Evolutionary conservation across 805 yeast genomes (phyloP).

Genomic region (Candida silvicultrix): DNA sequence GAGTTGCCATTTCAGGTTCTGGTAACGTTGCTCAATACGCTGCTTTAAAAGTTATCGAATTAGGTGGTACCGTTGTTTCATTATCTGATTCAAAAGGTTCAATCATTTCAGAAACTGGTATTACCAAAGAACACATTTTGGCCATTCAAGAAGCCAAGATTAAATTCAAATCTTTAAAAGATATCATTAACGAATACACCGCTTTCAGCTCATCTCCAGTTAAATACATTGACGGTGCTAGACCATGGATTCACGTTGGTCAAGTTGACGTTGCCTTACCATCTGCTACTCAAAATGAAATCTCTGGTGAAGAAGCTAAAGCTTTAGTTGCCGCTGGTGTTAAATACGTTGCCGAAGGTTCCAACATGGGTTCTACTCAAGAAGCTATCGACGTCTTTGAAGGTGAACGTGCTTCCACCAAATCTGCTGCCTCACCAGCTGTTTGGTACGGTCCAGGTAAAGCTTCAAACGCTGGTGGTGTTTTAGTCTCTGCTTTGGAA

Average conservation of each 20-base stretch:
- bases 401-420: constrained; percentile 54
- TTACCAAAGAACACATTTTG: constrained; percentile 73
- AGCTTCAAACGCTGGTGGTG: constrained; percentile 99
- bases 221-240: constrained; percentile 84
- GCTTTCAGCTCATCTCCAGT: constrained; percentile 54
- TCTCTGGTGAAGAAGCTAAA: constrained; percentile 94
- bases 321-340: constrained; percentile 88
- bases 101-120: constrained; percentile 72
- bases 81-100: constrained; percentile 94
- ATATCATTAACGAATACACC: constrained; percentile 51
- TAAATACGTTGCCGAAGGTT: constrained; percentile 95
- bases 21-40: constrained; percentile 99
- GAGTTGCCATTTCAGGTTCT: constrained; percentile 94
- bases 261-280: constrained; percentile 94
- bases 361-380: constrained; percentile 98
- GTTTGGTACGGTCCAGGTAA: constrained; percentile 99
- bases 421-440: constrained; percentile 36
- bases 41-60: constrained; percentile 93
- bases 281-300: constrained; percentile 98
- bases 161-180: constrained; percentile 69
- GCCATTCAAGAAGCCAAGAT: constrained; percentile 74
- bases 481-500: constrained; percentile 96
- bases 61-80: constrained; percentile 93
- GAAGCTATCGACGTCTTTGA: constrained; percentile 96
- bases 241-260: constrained; percentile 95